Base-by-base conservation (phyloP, 2,329 filamentous ascomycete genomes). In the Talaromyces sp. region DNA sequence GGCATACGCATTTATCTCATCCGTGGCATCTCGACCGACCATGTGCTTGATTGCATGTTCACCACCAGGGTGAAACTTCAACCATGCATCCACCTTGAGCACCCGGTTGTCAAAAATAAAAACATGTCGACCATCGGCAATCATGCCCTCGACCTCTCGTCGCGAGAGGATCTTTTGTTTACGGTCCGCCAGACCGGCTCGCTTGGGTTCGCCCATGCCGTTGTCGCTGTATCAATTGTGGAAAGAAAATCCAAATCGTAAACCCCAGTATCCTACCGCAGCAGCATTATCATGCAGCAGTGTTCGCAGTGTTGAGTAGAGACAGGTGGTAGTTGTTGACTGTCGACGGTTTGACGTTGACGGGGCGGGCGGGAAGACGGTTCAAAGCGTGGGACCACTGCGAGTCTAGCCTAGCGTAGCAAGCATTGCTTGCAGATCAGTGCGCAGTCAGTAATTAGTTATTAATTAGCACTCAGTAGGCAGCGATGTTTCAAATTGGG, bases 21-120 rank as follows among this genome's bases (percentile, higher is more conserved):
- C 93, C 11, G 93, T 97, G 56, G 91, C 93, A 84, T 96, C 92
- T 76, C 89, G 86, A 63, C 92, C 92, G 63, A 98, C 85, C 91
- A 97, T 95, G 72, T 99, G 95, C 72, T 86, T 81, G 65, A 99
- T 96, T 58, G 93, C 85, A 77, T 92, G 95, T 69, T 93, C 88
- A 67, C 95, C 95, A 60, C 95, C 95, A 13, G 95, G 95, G 70
- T 98, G 95, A 70, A 90, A 97, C 58, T 86, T 86, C 57, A 96
- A 79, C 91, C 92, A 99, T 43, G 88, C 83, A 74, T 98, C 93
- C 32, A 91, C 87, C 77, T 92, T 96, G 66, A 98, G 77, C 10
- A 97, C 92, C 68, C 86, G 85, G 62, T 86, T 83, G 67, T 96
- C 86, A 62, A 95, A 81, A 58, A 99, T 91, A 63, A 97, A 83